A percentile compares a stretch with the other conserved stretches of the same genome.
Conservation (phyloP, 2,329 filamentous ascomycete genomes). For the Bisporella sp. region DNA sequence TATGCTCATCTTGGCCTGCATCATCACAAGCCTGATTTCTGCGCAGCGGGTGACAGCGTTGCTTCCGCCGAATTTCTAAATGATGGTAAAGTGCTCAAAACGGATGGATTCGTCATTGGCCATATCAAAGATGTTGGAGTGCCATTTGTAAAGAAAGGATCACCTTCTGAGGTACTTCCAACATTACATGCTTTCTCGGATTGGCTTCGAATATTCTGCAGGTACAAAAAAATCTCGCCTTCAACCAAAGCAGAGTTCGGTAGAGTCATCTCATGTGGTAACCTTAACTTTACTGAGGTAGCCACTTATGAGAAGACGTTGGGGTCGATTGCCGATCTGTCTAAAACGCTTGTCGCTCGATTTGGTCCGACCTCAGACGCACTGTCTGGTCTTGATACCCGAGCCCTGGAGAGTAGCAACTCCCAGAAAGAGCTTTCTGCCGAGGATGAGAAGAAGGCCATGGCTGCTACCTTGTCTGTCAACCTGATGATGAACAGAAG, state of each 20-base stretch:
- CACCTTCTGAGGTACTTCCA: conserved; percentile 11
- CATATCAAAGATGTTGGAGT: conserved; percentile 13
- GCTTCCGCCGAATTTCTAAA: conserved; percentile 11
- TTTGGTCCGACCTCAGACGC: too few species aligned
- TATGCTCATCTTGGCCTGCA: conserved; percentile 16
- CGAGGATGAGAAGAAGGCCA: conserved; percentile 8
- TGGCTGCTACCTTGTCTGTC: conserved; percentile 14
- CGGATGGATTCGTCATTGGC: conserved; percentile 14
- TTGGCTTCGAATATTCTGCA: conserved; percentile 20
- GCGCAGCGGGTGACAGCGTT: conserved; percentile 13
- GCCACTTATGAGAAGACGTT: conserved; percentile 12
- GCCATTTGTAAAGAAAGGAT: conserved; percentile 10
- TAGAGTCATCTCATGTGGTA: conserved; percentile 18
- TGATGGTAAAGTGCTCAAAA: conserved; percentile 13
- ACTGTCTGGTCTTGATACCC: too few species aligned
- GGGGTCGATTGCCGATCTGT: conserved; percentile 12
- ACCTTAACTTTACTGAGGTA: conserved; percentile 13
- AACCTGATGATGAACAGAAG: conserved; percentile 19
- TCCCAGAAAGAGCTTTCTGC: not conserved
- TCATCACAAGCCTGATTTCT: conserved; percentile 15
- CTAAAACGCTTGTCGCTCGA: conserved; percentile 3
- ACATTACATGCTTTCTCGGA: conserved; percentile 14
- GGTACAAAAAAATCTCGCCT: conserved; percentile 4
- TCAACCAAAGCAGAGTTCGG: conserved; percentile 13
- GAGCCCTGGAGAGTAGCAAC: not conserved